Conservation (phyloP, 495 filamentous ascomycete genomes). For the Aspergillus asperescens region DNA sequence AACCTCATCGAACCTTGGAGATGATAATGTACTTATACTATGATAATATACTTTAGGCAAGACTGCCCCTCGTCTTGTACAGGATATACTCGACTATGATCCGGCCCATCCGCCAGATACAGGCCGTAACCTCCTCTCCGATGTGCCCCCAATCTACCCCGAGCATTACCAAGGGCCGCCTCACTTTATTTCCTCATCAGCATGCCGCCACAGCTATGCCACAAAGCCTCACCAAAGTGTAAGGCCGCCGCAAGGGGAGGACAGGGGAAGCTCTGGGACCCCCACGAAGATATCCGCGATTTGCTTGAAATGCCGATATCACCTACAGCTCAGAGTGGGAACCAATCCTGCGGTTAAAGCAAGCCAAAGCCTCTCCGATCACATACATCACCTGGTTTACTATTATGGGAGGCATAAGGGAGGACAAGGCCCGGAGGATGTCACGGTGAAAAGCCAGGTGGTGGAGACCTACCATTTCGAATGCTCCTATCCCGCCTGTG, state of each 20-base stretch:
- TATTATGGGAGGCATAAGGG: conserved; percentile 31
- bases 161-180: conserved; percentile 25
- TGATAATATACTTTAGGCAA: conserved; percentile 43
- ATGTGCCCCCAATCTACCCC: conserved; percentile 44
- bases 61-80: conserved; percentile 54
- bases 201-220: conserved; percentile 54
- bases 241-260: conserved; percentile 32
- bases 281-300: conserved; percentile 49
- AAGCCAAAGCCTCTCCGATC: conserved; percentile 17
- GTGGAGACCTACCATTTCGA: conserved; percentile 46
- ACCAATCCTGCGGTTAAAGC: conserved; percentile 25
- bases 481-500: conserved; percentile 56
- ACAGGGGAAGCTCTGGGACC: conserved; percentile 31
- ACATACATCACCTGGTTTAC: conserved; percentile 47
- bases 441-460: conserved; percentile 31
- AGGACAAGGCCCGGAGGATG: conserved; percentile 19
- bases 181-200: conserved; percentile 33
- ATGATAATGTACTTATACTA: neutral
- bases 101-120: conserved; percentile 41
- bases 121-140: conserved; percentile 50
- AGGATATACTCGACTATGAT: conserved; percentile 55
- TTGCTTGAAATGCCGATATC: conserved; percentile 53
- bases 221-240: conserved; percentile 49
- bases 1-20: neutral
- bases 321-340: conserved; percentile 48